phyloP scores from a whole-genome alignment of 2,329 filamentous ascomycete genomes.

The Diaporthe velutina region DNA sequence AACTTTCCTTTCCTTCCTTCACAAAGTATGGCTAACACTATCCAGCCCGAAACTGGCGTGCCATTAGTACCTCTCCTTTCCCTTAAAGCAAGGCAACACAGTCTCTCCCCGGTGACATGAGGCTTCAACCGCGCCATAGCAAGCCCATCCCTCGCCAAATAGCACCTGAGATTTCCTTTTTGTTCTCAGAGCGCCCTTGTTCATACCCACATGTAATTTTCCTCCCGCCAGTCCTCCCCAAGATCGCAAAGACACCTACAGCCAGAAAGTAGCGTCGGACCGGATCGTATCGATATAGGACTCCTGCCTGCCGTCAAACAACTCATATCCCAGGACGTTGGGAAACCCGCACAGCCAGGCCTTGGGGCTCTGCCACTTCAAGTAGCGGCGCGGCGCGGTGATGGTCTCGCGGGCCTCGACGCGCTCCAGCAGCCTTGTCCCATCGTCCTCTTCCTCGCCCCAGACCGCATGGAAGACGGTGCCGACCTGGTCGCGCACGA shows the following conservation, averaged over 20 bases:
- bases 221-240: too few species aligned
- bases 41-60: not conserved
- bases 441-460: not conserved
- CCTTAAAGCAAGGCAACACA: not conserved
- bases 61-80: not conserved
- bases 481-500: constrained; percentile 37
- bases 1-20: too few species aligned
- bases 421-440: not conserved
- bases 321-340: constrained; percentile 28
- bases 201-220: not conserved
- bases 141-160: too few species aligned
- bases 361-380: not conserved
- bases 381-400: constrained; percentile 19
- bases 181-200: not conserved
- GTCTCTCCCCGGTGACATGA: too few species aligned
- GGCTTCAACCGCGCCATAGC: not conserved
- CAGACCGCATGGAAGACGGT: constrained; percentile 21
- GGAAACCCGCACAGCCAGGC: constrained; percentile 36
- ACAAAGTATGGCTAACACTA: not conserved
- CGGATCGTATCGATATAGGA: not conserved
- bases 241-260: not conserved
- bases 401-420: constrained; percentile 25
- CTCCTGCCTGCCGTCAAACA: constrained; percentile 1
- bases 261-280: constrained; percentile 25
- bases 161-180: not conserved